A percentile compares a stretch with the other conserved stretches of the same genome.
Evolutionary conservation across 2,329 filamentous ascomycete genomes (phyloP).

Genomic region (Ophiostoma tasmaniense): DNA sequence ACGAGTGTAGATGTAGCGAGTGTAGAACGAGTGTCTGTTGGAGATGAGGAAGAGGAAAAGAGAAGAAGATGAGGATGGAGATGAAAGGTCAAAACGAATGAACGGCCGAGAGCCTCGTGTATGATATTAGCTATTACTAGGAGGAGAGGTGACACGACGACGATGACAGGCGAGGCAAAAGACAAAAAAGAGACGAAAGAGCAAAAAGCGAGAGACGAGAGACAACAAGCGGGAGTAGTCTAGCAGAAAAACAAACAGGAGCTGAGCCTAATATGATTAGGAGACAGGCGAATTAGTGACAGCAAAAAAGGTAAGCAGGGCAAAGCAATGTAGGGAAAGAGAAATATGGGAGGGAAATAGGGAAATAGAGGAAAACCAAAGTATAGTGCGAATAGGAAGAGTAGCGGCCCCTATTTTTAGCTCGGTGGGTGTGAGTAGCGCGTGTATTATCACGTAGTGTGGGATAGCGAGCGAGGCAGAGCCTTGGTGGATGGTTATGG

Average conservation of each 20-base stretch:
- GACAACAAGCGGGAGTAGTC: background rate
- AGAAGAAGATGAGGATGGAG: background rate
- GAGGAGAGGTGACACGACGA: background rate
- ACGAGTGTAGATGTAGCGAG: background rate
- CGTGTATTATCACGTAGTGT: background rate
- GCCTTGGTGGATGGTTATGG: too few relatives aligned
- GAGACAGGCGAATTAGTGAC: background rate
- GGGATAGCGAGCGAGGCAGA: background rate
- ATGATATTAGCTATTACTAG: background rate
- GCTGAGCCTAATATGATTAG: background rate
- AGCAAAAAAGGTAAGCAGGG: background rate
- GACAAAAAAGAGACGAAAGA: background rate
- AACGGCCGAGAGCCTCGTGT: background rate
- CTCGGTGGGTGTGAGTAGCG: background rate
- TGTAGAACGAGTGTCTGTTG: background rate
- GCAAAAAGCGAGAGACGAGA: background rate
- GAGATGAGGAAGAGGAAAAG: background rate
- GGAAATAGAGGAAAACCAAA: background rate
- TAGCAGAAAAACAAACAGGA: background rate
- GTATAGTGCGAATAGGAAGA: background rate
- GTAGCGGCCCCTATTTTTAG: constrained; percentile 3
- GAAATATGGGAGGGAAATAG: background rate
- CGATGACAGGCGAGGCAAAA: background rate
- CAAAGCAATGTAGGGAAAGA: background rate
- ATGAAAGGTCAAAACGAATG: constrained; percentile 1